These are phyloP conservation scores for Leptosphaerulina australis DNA, from an alignment of 2,329 filamentous ascomycete genomes.

Conservation along the genomic window DNA sequence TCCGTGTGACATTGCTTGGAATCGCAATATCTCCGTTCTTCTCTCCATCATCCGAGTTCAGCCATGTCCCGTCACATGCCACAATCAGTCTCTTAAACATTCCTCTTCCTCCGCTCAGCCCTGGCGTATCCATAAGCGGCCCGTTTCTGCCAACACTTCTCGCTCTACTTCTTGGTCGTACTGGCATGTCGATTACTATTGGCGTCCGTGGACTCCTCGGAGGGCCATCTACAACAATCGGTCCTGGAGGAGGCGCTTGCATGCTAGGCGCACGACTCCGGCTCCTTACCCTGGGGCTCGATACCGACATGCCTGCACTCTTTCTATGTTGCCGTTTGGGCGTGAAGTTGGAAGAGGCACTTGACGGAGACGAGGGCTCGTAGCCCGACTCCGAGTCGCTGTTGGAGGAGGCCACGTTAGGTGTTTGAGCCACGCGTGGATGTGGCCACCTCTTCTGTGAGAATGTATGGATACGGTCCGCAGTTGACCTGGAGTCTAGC, in stretches of 20 bases:
- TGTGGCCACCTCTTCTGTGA: slow-evolving; percentile 9
- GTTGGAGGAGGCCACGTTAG: slow-evolving; percentile 30
- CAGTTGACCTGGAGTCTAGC: slow-evolving; percentile 10
- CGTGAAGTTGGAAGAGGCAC: slow-evolving; percentile 27
- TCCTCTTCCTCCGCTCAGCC: slow-evolving; percentile 44
- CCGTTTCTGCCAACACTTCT: slow-evolving; percentile 33
- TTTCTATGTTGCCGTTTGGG: slow-evolving; percentile 22
- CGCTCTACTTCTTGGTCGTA: slow-evolving; percentile 35
- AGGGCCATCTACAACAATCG: slow-evolving; percentile 34
- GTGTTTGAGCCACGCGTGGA: slow-evolving; percentile 12
- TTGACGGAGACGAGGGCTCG: slow-evolving; percentile 27
- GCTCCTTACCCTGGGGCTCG: slow-evolving; percentile 37
- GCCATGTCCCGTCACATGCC: slow-evolving; percentile 55
- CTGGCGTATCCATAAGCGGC: slow-evolving; percentile 37
- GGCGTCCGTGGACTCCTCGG: slow-evolving; percentile 36
- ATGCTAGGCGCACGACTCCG: slow-evolving; percentile 40
- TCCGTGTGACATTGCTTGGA: slow-evolving; percentile 58
- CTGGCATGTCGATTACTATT: slow-evolving; percentile 38
- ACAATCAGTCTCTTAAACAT: slow-evolving; percentile 51
- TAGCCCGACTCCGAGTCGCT: slow-evolving; percentile 31
- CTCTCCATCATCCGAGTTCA: slow-evolving; percentile 56
- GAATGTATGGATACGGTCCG: background rate
- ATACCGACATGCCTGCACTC: slow-evolving; percentile 33
- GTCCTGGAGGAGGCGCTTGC: slow-evolving; percentile 26
- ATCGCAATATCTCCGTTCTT: slow-evolving; percentile 52